Conservation (phyloP, 441 rosid genomes). For the Aquilaria agallochum region DNA sequence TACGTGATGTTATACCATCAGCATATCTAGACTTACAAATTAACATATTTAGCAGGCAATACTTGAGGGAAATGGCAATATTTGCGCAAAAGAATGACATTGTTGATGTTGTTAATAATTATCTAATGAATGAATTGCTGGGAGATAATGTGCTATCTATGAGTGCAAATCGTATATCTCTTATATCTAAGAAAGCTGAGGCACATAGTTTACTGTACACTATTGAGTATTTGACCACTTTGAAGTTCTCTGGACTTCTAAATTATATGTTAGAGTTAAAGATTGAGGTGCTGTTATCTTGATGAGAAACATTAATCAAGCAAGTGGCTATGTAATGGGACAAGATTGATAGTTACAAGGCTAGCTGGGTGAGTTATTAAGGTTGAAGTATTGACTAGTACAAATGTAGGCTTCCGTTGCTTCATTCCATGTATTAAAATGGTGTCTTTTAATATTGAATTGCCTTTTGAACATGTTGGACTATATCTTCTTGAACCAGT, state of each 20-base stretch:
- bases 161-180: neutral
- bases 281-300: neutral
- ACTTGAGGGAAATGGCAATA: neutral
- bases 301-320: no score
- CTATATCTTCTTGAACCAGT: constrained; percentile 1
- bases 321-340: constrained; percentile 12
- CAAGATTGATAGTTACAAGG: neutral
- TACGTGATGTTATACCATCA: no score
- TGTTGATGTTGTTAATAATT: neutral
- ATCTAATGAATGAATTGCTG: neutral
- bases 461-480: constrained; percentile 6
- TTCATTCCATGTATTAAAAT: constrained; percentile 6
- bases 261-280: constrained; percentile 1
- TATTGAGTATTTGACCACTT: neutral
- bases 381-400: neutral
- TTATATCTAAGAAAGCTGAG: no score
- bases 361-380: neutral
- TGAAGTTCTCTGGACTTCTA: neutral
- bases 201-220: neutral
- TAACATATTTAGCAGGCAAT: neutral
- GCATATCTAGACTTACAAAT: no score
- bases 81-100: neutral
- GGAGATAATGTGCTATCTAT: neutral
- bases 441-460: neutral
- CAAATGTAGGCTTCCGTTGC: neutral